A percentile compares a stretch with the other conserved stretches of the same genome.
phyloP scores from a whole-genome alignment of 768 basidiomycete species.

The Hysterangium stoloniferum region DNA sequence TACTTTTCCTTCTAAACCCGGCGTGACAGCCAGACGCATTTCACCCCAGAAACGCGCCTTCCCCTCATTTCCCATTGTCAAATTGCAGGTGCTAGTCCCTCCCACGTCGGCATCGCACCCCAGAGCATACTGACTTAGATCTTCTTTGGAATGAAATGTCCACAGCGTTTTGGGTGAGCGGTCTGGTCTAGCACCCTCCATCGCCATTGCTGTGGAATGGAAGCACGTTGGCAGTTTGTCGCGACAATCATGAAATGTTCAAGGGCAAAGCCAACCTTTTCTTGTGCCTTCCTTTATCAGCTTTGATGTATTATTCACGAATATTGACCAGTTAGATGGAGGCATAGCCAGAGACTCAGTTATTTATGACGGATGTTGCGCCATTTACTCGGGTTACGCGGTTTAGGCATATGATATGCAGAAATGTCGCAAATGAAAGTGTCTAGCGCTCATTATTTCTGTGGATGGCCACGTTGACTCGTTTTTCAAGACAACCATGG shows the following conservation, averaged over 20 bases:
- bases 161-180: conserved; percentile 59
- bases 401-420: no score
- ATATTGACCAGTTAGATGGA: conserved; percentile 9
- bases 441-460: not conserved
- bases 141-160: conserved; percentile 50
- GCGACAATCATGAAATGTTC: not conserved
- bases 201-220: conserved; percentile 47
- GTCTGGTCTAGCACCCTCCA: conserved; percentile 68
- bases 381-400: no score
- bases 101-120: conserved; percentile 91
- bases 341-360: no score
- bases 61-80: conserved; percentile 59
- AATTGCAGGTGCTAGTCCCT: conserved; percentile 67
- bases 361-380: no score
- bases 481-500: not conserved
- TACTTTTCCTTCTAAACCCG: conserved; percentile 59
- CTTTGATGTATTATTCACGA: conserved; percentile 4
- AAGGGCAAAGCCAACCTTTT: not conserved
- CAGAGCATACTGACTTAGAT: conserved; percentile 56
- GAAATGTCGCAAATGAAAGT: no score
- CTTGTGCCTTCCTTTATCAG: conserved; percentile 5
- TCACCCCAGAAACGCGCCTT: conserved; percentile 72
- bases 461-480: not conserved
- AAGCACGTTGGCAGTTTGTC: not conserved
- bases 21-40: conserved; percentile 62